Evolutionary conservation across 2,329 filamentous ascomycete genomes (phyloP).

Genomic region (Penicillium olsonii): DNA sequence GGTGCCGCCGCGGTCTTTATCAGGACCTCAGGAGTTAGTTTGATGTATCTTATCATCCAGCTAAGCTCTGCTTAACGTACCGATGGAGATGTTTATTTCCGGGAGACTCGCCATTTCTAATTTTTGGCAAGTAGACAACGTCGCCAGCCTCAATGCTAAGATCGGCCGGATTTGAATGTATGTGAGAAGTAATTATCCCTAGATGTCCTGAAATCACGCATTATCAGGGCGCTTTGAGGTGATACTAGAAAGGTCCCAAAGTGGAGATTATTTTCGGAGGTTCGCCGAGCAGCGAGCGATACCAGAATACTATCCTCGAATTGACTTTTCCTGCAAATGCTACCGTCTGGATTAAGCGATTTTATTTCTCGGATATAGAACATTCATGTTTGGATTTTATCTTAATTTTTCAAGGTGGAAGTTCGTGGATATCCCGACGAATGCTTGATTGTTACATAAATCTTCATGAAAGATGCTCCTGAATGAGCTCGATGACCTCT

Average conservation of each 20-base stretch:
- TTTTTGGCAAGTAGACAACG: no score
- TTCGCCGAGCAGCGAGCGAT: neutral
- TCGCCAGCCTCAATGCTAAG: no score
- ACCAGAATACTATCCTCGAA: no score
- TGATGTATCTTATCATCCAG: neutral
- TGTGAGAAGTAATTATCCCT: neutral
- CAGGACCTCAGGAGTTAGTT: neutral
- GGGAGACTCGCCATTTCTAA: neutral
- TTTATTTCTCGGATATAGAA: no score
- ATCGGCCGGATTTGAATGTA: neutral
- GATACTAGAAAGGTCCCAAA: neutral
- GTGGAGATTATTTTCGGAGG: conserved; percentile 4
- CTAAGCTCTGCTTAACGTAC: neutral
- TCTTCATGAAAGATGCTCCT: neutral
- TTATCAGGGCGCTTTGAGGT: conserved; percentile 1
- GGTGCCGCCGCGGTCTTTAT: conserved; percentile 31
- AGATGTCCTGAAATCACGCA: neutral
- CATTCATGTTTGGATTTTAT: no score
- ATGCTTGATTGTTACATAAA: no score
- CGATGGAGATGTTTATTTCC: neutral
- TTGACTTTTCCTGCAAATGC: no score
- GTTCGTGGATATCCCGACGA: no score
- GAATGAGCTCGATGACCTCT: neutral
- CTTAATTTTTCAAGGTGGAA: no score
- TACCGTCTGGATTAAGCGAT: no score